Base-by-base conservation (phyloP, 768 basidiomycete species). In the Lentinula boryana region DNA sequence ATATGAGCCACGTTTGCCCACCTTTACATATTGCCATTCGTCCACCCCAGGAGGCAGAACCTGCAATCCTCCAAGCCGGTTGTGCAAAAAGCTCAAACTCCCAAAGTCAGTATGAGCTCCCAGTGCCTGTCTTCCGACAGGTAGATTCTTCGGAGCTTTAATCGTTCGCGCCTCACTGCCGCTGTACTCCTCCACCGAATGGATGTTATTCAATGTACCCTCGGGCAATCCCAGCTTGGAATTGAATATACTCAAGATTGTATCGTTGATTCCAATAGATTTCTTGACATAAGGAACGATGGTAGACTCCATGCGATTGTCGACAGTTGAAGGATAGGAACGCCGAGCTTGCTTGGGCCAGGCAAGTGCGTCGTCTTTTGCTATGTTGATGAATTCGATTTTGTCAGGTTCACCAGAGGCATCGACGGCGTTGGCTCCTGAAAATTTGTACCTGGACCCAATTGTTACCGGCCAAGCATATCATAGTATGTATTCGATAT, bases 351-450 rank as follows among this genome's bases (percentile, higher is more conserved):
- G 66, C 0, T 58, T 58, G 0, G 81, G 81, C 64, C 72, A 81
- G 0, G 77, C 71, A 2, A 82, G 62, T 0, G 71, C 77, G 55
- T 82, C 81, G 61, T 82, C 81, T 62, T 79, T 79, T 0, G 80
- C 70, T 51, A 81, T 67, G 60, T 60, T 56, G 27, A 59, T 27
- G 18, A 60, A 54, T 64, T 81, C 78, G 7, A 72, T 67, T 0
- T 69, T 73, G 63, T 82, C 80, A 23, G 65, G 53, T 41, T 70
- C 76, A 63, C 80, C 80, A 21, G 68, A 70, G 58, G 75, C 74
- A 63, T 82, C 80, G 0, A 75, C 72, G 12, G 75, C 77, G 56
- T 74, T 78, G 4, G 71, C 75, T 3, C 80, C 80, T 0, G 69
- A 68, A 36, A 74, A 78, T 66, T 81, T 79, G 60, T 79, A 80